These are phyloP conservation scores for Rubroshorea leprosula DNA, from an alignment of 345 rosid species.

Conservation along the genomic window DNA sequence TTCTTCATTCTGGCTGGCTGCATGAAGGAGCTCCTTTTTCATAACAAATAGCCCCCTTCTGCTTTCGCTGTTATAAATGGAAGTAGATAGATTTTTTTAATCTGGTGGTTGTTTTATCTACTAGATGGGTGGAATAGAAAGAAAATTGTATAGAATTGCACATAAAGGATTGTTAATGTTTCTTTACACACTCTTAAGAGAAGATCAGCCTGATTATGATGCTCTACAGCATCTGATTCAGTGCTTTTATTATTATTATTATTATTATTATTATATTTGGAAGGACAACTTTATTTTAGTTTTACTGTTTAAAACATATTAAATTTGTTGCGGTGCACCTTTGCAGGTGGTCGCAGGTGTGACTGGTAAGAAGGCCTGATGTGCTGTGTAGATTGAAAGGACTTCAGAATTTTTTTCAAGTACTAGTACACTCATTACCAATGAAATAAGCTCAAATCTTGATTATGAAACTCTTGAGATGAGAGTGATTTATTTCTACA, in stretches of 20 bases:
- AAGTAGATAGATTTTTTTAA: background rate
- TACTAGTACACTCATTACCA: conserved; percentile 13
- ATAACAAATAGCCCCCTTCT: no score
- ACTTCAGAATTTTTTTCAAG: conserved; percentile 5
- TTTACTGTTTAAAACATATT: background rate
- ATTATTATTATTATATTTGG: background rate
- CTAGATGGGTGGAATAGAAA: background rate
- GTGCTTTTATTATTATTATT: no score
- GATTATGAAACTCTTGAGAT: no score
- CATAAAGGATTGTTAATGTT: background rate
- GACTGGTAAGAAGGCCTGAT: conserved; percentile 60
- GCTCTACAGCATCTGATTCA: no score
- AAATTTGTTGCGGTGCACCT: conserved; percentile 10
- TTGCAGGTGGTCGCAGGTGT: conserved; percentile 80
- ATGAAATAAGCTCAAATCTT: conserved; percentile 27
- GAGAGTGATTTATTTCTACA: conserved; percentile 3
- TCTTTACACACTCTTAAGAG: no score
- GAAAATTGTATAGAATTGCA: background rate
- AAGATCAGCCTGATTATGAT: no score
- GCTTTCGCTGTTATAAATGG: background rate
- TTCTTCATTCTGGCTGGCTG: no score
- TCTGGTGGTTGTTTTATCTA: background rate
- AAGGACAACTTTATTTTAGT: background rate
- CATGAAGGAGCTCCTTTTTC: no score
- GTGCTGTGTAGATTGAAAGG: conserved; percentile 8